Base-by-base conservation (phyloP, 1,284 basidiomycete species). In the Butyriboletus appendiculatus region DNA sequence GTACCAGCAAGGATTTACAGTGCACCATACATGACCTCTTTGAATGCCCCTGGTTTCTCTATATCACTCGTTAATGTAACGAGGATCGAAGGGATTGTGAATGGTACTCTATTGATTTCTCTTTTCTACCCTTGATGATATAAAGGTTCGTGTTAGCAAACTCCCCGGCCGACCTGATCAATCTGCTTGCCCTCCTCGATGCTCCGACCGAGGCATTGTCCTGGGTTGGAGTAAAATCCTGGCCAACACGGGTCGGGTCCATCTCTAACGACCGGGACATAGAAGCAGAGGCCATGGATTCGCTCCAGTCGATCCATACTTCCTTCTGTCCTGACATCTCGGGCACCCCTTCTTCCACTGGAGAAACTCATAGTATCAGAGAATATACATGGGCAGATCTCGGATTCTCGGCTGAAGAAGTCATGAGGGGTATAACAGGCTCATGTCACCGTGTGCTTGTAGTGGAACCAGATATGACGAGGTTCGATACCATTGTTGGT, bases 41-140 rank as follows among this genome's bases (percentile, higher is more conserved):
- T 79, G 55, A 78, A 78, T 55, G 75, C 73, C 1, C 75, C 77
- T 9, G 75, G 77, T 12, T 77, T 77, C 53, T 75, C 73, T 33
- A 63, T 79, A 50, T 73, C 77, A 32, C 65, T 76, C 24, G 61
- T 76, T 45, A 76, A 78, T 59, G 55, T 67, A 24, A 60, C 60
- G 16, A 56, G 52, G 28, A 47, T 55, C 24, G 41, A 65, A 20
- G 55, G 41, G 28, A 59, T 52, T 32, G 42, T 56, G 14, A 61
- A 63, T 33, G 41, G 58, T 57, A 48, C 20, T 9, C 10, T 0
- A 20, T 44, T n/a, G 5, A 6, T 20, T 33, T 22, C 16, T 20
- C 26, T 22, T 1, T 44, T 40, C 16, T 51, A 33, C 18, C 9
- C 20, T n/a, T 22, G 20, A 30, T 45, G 35, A 45, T 10, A 8